Evolutionary conservation across 1,284 basidiomycete species (phyloP), one percentile per base, ranked within the genome.

Genomic region (Apiotrichum gamsii): DNA sequence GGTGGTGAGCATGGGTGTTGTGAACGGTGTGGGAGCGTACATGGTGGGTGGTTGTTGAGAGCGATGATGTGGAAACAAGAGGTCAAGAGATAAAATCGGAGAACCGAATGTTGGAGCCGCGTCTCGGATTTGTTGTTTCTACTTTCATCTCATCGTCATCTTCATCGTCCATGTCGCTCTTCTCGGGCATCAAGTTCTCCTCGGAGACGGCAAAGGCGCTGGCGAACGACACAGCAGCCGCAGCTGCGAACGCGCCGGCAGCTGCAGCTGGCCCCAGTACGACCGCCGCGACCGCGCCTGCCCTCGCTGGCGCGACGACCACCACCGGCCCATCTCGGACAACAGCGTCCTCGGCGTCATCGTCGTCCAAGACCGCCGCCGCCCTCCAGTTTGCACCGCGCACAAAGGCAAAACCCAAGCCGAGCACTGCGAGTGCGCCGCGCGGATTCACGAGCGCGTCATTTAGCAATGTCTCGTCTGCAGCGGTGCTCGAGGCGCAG

Each of bases 381-480:
- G 63, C 62, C 1, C 57, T 73, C 5, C 61, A 62, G 35, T 73
- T 73, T 45, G 71, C 71, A 4, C 71, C 69, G 9, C 48, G 69
- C 18, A 63, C 9, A 50, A 28, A 28, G 25, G 11, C 25, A 28
- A 28, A 65, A 44, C 43, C 60, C 6, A 67, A 64, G 46, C 51
- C 62, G 9, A 21, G n/a, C n/a, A n/a, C n/a, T n/a, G n/a, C n/a
- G n/a, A n/a, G n/a, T n/a, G n/a, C n/a, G n/a, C n/a, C n/a, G n/a
- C n/a, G n/a, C n/a, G n/a, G n/a, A n/a, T n/a, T n/a, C n/a, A n/a
- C n/a, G n/a, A n/a, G n/a, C n/a, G n/a, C n/a, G n/a, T n/a, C n/a
- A n/a, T n/a, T n/a, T n/a, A n/a, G n/a, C n/a, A n/a, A n/a, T 11
- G 25, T 28, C 16, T 21, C 38, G 8, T 14, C 41, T 5, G 29